These are phyloP conservation scores for Akebia trifoliata DNA, from an alignment of 164 flowering plant species.

Conservation along the genomic window DNA sequence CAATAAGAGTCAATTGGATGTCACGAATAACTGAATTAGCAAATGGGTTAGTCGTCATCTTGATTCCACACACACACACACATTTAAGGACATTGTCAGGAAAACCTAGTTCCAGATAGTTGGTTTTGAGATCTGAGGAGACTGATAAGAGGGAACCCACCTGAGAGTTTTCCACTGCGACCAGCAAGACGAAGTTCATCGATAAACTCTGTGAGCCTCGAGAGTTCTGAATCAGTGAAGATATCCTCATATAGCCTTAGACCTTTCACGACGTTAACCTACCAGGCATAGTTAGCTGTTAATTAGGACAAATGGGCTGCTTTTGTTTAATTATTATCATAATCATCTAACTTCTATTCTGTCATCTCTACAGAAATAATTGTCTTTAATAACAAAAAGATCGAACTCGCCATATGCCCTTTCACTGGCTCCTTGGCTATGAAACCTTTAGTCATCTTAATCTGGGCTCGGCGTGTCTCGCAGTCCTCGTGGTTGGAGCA, in stretches of 20 bases:
- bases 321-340: no score
- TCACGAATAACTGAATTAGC: no score
- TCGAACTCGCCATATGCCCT: constrained; percentile 89
- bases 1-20: no score
- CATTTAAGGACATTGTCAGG: no score
- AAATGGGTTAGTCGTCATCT: no score
- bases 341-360: no score
- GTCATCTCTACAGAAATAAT: no score
- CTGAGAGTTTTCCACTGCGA: constrained; percentile 75
- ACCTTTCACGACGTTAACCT: constrained; percentile 96
- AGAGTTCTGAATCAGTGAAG: constrained; percentile 65
- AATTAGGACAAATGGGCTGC: no score
- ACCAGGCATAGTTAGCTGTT: constrained; percentile 26
- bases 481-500: constrained; percentile 70
- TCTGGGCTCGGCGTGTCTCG: constrained; percentile 44
- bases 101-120: no score
- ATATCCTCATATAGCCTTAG: constrained; percentile 75
- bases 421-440: constrained; percentile 87
- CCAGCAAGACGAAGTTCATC: constrained; percentile 76
- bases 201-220: constrained; percentile 52
- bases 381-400: constrained; percentile 24
- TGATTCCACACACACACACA: no score
- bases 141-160: no score
- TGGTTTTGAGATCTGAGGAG: no score
- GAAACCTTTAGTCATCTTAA: constrained; percentile 86